These are phyloP conservation scores for Calocybe indica DNA, from an alignment of 768 basidiomycete genomes.

Conservation along the genomic window DNA sequence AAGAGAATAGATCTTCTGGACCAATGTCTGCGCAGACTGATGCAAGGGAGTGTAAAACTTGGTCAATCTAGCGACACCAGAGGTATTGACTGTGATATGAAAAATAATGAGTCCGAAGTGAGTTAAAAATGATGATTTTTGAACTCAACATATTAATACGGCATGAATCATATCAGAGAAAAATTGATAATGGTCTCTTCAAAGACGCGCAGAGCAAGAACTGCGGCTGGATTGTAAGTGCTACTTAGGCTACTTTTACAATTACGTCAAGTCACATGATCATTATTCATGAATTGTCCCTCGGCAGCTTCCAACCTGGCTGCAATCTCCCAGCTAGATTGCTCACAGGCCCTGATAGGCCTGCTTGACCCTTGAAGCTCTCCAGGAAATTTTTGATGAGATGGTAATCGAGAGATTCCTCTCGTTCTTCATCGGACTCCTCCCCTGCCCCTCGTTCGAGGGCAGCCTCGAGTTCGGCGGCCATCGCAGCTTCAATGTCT, in stretches of 20 bases:
- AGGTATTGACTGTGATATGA: conserved; percentile 72
- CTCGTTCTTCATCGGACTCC: conserved; percentile 47
- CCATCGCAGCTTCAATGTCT: conserved; percentile 85
- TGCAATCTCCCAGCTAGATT: conserved; percentile 83
- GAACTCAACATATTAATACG: conserved; percentile 70
- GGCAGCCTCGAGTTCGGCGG: conserved; percentile 69
- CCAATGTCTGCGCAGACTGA: conserved; percentile 58
- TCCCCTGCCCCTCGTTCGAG: conserved; percentile 44
- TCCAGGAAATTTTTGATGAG: conserved; percentile 96
- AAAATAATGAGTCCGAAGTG: conserved; percentile 8
- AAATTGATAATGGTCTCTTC: background rate
- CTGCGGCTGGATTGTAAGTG: conserved; percentile 9
- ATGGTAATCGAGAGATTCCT: conserved; percentile 67
- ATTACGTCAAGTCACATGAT: conserved; percentile 2
- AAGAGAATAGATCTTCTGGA: conserved; percentile 87
- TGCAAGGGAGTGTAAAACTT: conserved; percentile 87
- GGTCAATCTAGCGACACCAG: conserved; percentile 76
- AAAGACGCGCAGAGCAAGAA: background rate
- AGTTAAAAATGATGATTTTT: conserved; percentile 9
- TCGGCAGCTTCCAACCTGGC: conserved; percentile 66
- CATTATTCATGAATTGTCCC: conserved; percentile 44
- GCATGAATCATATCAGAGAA: conserved; percentile 66
- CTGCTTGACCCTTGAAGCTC: conserved; percentile 90
- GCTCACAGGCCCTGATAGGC: conserved; percentile 86
- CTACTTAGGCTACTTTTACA: too few species aligned